Conservation (phyloP, 2,329 filamentous ascomycete species). For the Fusarium multiceps region DNA sequence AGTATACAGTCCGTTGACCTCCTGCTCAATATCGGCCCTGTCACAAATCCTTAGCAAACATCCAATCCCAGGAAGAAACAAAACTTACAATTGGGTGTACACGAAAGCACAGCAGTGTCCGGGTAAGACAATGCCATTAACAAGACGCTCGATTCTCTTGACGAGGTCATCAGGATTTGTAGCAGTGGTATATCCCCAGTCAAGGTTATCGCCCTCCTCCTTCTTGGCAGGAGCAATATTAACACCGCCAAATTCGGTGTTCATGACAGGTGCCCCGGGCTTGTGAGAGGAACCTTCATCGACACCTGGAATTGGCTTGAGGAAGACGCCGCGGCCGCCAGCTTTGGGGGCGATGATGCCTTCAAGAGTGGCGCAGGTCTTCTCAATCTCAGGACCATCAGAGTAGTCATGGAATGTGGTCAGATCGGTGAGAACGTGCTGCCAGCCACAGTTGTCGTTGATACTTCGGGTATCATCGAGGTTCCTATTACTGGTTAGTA, state of each 20-base stretch:
- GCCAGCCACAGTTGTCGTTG: constrained; percentile 80
- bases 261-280: constrained; percentile 69
- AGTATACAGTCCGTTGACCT: constrained; percentile 74
- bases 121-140: constrained; percentile 66
- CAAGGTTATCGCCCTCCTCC: constrained; percentile 55
- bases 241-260: constrained; percentile 75
- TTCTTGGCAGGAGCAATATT: constrained; percentile 67
- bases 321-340: constrained; percentile 64
- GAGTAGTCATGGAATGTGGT: constrained; percentile 77
- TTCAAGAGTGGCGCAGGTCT: constrained; percentile 64
- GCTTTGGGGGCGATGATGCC: constrained; percentile 65
- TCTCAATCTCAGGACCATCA: constrained; percentile 65
- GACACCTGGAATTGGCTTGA: constrained; percentile 54
- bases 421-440: constrained; percentile 72
- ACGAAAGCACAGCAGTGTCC: constrained; percentile 72
- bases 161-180: constrained; percentile 69
- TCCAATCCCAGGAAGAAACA: not conserved
- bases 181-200: constrained; percentile 78
- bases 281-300: constrained; percentile 64
- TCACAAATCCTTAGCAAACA: constrained; percentile 9
- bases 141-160: constrained; percentile 66
- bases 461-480: constrained; percentile 72
- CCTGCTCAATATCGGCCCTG: constrained; percentile 72
- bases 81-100: constrained; percentile 71
- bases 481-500: constrained; percentile 47